Conservation (phyloP, 805 yeast genomes). For the Saturnispora saitoi region DNA sequence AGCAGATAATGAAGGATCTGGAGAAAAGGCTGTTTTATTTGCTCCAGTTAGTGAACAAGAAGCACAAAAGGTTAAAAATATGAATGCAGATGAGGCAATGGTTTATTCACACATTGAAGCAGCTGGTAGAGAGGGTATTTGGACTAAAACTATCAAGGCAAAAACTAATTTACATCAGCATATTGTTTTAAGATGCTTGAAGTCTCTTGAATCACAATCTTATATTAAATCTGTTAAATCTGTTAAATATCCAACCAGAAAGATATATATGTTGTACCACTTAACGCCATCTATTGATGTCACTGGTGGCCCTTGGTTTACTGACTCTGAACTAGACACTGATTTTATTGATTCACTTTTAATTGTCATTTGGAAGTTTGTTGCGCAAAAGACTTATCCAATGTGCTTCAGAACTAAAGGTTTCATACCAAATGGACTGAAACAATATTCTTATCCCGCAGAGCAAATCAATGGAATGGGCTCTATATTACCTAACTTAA, state of each 20-base stretch:
- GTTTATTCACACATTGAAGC: slow-evolving; percentile 88
- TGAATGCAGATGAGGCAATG: slow-evolving; percentile 84
- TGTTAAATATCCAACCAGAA: slow-evolving; percentile 86
- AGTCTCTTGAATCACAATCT: slow-evolving; percentile 68
- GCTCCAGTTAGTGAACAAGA: slow-evolving; percentile 67
- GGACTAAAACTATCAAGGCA: slow-evolving; percentile 88
- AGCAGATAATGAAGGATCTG: slow-evolving; percentile 38
- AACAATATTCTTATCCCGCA: slow-evolving; percentile 24
- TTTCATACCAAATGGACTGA: slow-evolving; percentile 15
- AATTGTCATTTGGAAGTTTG: slow-evolving; percentile 81
- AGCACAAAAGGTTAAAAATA: slow-evolving; percentile 66
- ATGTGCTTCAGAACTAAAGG: slow-evolving; percentile 45
- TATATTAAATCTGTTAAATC: slow-evolving; percentile 84
- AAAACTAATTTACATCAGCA: slow-evolving; percentile 86
- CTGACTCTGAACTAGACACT: slow-evolving; percentile 88
- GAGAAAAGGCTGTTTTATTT: slow-evolving; percentile 45
- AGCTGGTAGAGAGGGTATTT: slow-evolving; percentile 88
- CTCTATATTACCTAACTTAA: slow-evolving; percentile 57
- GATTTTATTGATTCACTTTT: slow-evolving; percentile 82
- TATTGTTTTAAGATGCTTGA: slow-evolving; percentile 77
- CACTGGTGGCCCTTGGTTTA: slow-evolving; percentile 99
- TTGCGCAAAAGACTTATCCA: slow-evolving; percentile 71
- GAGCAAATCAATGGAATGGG: slow-evolving; percentile 16
- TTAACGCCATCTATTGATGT: slow-evolving; percentile 91
- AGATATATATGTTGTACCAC: slow-evolving; percentile 90